These are phyloP conservation scores for Biscogniauxia sp. DNA, from an alignment of 2,329 filamentous ascomycete species.

Conservation along the genomic window DNA sequence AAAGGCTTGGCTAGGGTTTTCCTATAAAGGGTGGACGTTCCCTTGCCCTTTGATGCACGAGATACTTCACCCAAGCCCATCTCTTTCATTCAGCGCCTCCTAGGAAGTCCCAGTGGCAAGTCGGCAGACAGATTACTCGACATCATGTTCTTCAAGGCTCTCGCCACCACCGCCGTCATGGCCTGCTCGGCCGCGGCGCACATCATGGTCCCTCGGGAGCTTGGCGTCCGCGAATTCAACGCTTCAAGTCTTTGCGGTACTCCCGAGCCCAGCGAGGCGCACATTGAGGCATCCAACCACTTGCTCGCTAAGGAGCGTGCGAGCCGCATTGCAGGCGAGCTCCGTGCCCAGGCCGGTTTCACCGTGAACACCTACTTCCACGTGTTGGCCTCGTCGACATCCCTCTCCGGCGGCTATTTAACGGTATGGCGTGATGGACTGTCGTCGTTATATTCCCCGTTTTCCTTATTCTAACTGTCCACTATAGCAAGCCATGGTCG, in stretches of 20 bases:
- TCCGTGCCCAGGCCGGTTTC: conserved; percentile 21
- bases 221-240: conserved; percentile 5
- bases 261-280: conserved; percentile 27
- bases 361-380: conserved; percentile 41
- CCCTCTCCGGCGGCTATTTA: conserved; percentile 34
- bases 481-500: conserved; percentile 34
- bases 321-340: conserved; percentile 20
- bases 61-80: background rate
- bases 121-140: background rate
- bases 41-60: background rate
- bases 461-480: conserved; percentile 10
- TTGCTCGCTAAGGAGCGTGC: conserved; percentile 27
- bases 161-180: conserved; percentile 21
- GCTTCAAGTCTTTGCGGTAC: conserved; percentile 26
- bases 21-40: background rate
- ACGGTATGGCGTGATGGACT: conserved; percentile 26
- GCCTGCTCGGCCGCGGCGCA: conserved; percentile 22
- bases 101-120: background rate
- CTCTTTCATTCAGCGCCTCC: background rate
- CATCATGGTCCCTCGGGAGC: conserved; percentile 14
- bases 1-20: background rate
- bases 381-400: conserved; percentile 34
- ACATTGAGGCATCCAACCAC: conserved; percentile 23
- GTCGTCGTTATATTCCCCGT: background rate
- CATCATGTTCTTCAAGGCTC: conserved; percentile 27